These are phyloP conservation scores for Lathyrus tuberosus DNA, from an alignment of 306 rosid genomes.

Conservation along the genomic window DNA sequence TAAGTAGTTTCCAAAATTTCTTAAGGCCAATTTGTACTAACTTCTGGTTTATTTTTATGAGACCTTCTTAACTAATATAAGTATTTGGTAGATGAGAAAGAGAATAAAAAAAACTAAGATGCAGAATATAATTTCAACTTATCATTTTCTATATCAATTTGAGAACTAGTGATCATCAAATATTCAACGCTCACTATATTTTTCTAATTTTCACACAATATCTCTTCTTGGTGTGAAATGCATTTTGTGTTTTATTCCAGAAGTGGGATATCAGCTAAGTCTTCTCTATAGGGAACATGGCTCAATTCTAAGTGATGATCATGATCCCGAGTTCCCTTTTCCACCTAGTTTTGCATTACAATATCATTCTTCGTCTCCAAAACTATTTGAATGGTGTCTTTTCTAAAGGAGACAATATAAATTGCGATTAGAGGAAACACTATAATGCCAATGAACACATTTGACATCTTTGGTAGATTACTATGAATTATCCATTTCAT, in stretches of 20 bases:
- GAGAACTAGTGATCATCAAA: neutral
- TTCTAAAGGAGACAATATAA: no score
- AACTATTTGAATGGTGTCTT: no score
- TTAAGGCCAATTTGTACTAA: neutral
- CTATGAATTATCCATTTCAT: no score
- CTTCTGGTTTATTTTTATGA: neutral
- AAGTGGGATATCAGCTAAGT: slow-evolving; percentile 62
- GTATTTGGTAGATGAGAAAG: no score
- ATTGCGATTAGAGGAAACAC: no score
- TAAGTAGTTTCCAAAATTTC: neutral
- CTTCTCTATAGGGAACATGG: slow-evolving; percentile 65
- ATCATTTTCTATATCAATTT: neutral
- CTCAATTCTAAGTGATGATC: slow-evolving; percentile 41
- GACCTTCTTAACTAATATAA: neutral
- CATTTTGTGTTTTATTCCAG: slow-evolving; percentile 43
- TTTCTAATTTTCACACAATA: neutral
- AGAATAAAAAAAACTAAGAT: no score
- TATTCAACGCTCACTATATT: neutral
- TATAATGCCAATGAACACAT: no score
- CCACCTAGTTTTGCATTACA: no score
- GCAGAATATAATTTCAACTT: neutral
- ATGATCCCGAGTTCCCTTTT: no score
- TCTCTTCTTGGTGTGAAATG: slow-evolving; percentile 2
- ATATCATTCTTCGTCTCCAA: no score
- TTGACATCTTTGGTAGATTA: no score